Conservation (phyloP, 768 basidiomycete species). For the Mycena floridula region DNA sequence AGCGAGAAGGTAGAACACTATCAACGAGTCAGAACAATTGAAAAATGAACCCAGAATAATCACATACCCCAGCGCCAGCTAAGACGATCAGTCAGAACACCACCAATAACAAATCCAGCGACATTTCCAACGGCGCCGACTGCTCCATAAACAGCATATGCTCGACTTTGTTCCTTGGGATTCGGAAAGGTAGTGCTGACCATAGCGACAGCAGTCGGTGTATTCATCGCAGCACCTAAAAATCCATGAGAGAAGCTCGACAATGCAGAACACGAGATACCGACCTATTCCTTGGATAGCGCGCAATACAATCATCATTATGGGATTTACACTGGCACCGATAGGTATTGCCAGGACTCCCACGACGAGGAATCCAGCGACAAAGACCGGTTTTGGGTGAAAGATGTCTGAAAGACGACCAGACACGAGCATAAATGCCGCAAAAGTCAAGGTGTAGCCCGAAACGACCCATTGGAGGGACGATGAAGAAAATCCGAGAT, state of each 20-base stretch:
- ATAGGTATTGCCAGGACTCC: constrained; percentile 6
- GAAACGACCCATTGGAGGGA: constrained; percentile 7
- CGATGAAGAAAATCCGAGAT: constrained; percentile 7
- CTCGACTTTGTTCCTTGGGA: neutral
- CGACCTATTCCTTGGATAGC: constrained; percentile 10
- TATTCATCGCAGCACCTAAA: constrained; percentile 9
- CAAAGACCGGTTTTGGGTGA: constrained; percentile 9
- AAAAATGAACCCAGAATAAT: too few relatives aligned
- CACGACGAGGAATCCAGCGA: constrained; percentile 7
- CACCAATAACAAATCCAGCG: too few relatives aligned
- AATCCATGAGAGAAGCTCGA: too few relatives aligned
- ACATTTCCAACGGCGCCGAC: neutral
- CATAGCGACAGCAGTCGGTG: constrained; percentile 6
- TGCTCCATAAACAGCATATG: neutral
- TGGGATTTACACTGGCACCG: constrained; percentile 4
- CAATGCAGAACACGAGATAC: too few relatives aligned
- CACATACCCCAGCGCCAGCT: too few relatives aligned
- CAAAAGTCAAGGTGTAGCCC: constrained; percentile 2
- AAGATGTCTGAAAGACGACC: constrained; percentile 4
- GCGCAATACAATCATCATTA: constrained; percentile 8
- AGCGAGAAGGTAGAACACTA: constrained; percentile 1
- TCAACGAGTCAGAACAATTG: too few relatives aligned
- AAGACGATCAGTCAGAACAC: too few relatives aligned
- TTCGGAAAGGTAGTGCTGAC: constrained; percentile 2
- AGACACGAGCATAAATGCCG: constrained; percentile 5